Base-by-base conservation (phyloP, 73 alveolate species). In the Paramecium primaurelia region DNA sequence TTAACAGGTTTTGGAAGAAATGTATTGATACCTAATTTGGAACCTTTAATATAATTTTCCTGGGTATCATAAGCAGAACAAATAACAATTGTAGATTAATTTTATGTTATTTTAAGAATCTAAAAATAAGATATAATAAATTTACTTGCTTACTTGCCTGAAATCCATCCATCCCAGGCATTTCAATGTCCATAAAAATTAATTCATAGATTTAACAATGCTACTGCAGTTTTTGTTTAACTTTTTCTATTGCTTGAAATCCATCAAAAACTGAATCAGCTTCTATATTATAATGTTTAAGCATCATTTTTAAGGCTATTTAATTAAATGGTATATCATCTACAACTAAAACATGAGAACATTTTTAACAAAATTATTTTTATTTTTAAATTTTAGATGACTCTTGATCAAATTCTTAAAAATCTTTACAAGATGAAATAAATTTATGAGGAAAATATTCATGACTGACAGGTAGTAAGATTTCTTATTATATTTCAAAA, bases 111-210 rank as follows among this genome's bases (percentile, higher is more conserved):
- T 80, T 80, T 36, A 4, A 45, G 32, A 25, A 73, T 73, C 87
- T 73, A 36, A 14, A 40, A 37, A 73, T n/a, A 4, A 1, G 6
- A 73, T 73, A 3, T 5, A 37, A 34, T 14, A 14, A 12, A 28
- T 14, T 26, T 73, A 73, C 75, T 47, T 80, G 51, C 20, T 80
- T 80, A 25, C 75, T 80, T 10, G 91, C 77, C 37, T 80, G 14
- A 18, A 80, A 80, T 45, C 91, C 91, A 80, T 47, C 58, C 47
- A 80, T 80, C 10, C 71, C 75, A 11, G 91, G 91, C 91, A 80
- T 80, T 80, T 80, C 91, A 32, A 80, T 80, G 10, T 80, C 91
- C 91, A 80, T 80, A 26, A 80, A 80, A 22, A 80, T 49, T 42
- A 80, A 8, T 20, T 44, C 6, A 47, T 80, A 80, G 3, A 26